phyloP scores from a whole-genome alignment of 1,284 basidiomycete species.

The Austroboletus rostrupii region DNA sequence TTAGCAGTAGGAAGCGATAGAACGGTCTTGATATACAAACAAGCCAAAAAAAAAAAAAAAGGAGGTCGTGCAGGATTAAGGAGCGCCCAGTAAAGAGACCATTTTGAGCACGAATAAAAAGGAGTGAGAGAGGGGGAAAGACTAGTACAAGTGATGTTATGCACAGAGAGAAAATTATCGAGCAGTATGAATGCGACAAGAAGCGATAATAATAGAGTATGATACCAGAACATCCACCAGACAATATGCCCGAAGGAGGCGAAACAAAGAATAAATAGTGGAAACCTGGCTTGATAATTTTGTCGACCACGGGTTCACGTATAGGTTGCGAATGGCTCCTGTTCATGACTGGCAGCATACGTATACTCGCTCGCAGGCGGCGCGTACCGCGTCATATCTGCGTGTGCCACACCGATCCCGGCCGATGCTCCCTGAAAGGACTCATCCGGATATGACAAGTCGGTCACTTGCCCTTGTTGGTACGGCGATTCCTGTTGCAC shows the following conservation, averaged over 20 bases:
- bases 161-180: conserved; percentile 2
- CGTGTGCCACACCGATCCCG: conserved; percentile 17
- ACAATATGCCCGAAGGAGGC: conserved; percentile 4
- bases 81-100: conserved; percentile 5
- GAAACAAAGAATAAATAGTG: conserved; percentile 9
- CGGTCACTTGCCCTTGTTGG: conserved; percentile 4
- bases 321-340: conserved; percentile 25
- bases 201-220: conserved; percentile 12
- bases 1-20: conserved; percentile 5
- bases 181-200: conserved; percentile 11
- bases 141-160: conserved; percentile 15
- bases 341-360: conserved; percentile 21
- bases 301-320: conserved; percentile 6
- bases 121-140: not conserved
- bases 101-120: conserved; percentile 16
- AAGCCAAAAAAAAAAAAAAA: conserved; percentile 1
- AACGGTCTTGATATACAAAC: conserved; percentile 9
- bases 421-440: conserved; percentile 11
- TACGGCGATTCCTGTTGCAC: conserved; percentile 15
- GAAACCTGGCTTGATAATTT: conserved; percentile 1
- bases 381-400: conserved; percentile 14
- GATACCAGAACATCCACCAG: conserved; percentile 10
- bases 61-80: not conserved
- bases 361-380: conserved; percentile 21
- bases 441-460: conserved; percentile 21